Evolutionary conservation across 2,329 filamentous ascomycete species (phyloP).

Genomic region (Davidsoniella neocaledoniae): DNA sequence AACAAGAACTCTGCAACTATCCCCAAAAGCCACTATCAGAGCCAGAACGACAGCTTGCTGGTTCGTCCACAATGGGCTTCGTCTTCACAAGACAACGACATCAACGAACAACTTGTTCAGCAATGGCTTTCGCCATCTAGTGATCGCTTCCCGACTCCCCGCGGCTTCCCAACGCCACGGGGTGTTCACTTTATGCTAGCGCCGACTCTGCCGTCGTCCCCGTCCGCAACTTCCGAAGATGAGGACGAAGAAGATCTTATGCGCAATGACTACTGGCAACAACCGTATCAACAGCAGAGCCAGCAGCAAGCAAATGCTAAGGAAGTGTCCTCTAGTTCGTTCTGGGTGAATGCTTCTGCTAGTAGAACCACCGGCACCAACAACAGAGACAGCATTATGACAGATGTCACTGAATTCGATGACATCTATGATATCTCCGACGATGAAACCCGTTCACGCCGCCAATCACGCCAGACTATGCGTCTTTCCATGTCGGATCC

Average conservation of each 20-base stretch:
- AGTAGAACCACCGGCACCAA: constrained; percentile 15
- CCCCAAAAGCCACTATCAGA: neutral
- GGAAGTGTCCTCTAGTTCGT: no score
- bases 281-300: neutral
- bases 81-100: constrained; percentile 5
- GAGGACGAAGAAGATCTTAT: constrained; percentile 17
- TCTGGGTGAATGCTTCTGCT: no score
- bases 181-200: constrained; percentile 48
- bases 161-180: constrained; percentile 49
- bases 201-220: constrained; percentile 44
- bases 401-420: constrained; percentile 60
- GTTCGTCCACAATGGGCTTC: neutral
- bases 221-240: constrained; percentile 36
- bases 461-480: constrained; percentile 2
- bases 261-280: constrained; percentile 15
- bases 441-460: constrained; percentile 38
- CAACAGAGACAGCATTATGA: constrained; percentile 43
- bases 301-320: no score
- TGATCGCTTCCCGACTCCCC: constrained; percentile 40
- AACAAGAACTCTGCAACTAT: neutral
- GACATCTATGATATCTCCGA: constrained; percentile 79
- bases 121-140: constrained; percentile 43
- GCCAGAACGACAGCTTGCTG: neutral
- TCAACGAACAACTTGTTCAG: constrained; percentile 33
- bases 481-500: neutral